Percentiles rank a stretch among this genome's conserved stretches.
These are phyloP conservation scores for Penicillium oxalicum DNA, from an alignment of 2,329 filamentous ascomycete species.

Conservation along the genomic window DNA sequence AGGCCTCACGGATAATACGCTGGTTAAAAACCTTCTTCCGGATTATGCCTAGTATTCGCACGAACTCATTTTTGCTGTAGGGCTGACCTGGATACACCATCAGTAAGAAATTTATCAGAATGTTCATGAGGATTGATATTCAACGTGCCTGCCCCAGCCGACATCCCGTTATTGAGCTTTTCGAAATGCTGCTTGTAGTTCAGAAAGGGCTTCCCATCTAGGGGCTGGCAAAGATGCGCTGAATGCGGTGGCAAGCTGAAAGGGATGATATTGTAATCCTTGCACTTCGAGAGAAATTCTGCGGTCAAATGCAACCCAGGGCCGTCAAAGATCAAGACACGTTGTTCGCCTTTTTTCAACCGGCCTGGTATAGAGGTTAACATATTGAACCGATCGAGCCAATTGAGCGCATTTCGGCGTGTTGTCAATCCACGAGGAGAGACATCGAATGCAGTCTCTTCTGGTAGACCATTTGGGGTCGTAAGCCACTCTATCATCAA, in stretches of 20 bases:
- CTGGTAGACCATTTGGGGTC: background rate
- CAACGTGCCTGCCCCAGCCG: no score
- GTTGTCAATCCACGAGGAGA: background rate
- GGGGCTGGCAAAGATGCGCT: background rate
- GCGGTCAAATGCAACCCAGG: background rate
- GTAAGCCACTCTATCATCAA: background rate
- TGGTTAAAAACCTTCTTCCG: background rate
- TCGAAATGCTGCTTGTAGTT: background rate
- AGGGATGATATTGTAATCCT: background rate
- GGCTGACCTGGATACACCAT: background rate
- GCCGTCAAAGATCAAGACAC: background rate
- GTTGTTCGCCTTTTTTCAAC: background rate
- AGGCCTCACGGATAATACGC: background rate
- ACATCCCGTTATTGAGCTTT: background rate
- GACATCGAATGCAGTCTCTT: background rate
- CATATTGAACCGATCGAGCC: background rate
- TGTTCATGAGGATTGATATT: background rate
- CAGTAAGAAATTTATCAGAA: background rate
- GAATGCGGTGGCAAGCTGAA: background rate
- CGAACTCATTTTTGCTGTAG: background rate
- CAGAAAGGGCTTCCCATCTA: background rate
- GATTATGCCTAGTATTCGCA: background rate
- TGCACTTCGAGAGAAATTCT: background rate
- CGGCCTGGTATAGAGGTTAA: background rate
- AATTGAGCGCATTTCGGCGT: background rate